Conservation (phyloP, 805 yeast genomes). For the Saccharomyces eubayanus region DNA sequence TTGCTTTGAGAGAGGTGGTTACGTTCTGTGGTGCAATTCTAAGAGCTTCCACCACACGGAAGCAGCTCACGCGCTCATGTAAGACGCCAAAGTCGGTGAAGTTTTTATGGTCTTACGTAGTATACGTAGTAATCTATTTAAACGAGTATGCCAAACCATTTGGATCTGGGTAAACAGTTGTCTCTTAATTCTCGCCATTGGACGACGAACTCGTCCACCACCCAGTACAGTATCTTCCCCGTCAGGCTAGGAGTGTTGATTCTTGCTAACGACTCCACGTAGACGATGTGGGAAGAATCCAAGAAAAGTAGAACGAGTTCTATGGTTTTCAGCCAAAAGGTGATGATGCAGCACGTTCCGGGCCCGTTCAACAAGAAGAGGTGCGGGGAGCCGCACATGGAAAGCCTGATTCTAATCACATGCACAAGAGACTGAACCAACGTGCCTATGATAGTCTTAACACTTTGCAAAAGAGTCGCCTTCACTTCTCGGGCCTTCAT, state of each 20-base stretch:
- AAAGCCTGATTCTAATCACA: conserved; percentile 12
- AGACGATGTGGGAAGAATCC: conserved; percentile 62
- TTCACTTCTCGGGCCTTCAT: conserved; percentile 34
- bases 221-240: conserved; percentile 61
- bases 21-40: background rate
- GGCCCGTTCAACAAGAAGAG: conserved; percentile 34
- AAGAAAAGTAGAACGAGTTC: conserved; percentile 14
- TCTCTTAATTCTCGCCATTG: conserved; percentile 70
- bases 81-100: background rate
- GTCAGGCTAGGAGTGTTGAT: conserved; percentile 66
- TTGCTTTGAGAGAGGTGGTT: background rate
- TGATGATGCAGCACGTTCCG: conserved; percentile 30
- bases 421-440: conserved; percentile 18
- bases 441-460: conserved; percentile 30
- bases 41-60: background rate
- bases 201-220: conserved; percentile 72
- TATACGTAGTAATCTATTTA: conserved; percentile 21
- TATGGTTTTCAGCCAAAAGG: conserved; percentile 23
- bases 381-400: conserved; percentile 18
- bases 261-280: conserved; percentile 82
- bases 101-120: background rate
- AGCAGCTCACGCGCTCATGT: background rate
- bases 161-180: conserved; percentile 48
- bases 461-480: conserved; percentile 28
- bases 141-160: conserved; percentile 71